Conservation (phyloP, 169 alveolate genomes). For the Theileria annulata region DNA sequence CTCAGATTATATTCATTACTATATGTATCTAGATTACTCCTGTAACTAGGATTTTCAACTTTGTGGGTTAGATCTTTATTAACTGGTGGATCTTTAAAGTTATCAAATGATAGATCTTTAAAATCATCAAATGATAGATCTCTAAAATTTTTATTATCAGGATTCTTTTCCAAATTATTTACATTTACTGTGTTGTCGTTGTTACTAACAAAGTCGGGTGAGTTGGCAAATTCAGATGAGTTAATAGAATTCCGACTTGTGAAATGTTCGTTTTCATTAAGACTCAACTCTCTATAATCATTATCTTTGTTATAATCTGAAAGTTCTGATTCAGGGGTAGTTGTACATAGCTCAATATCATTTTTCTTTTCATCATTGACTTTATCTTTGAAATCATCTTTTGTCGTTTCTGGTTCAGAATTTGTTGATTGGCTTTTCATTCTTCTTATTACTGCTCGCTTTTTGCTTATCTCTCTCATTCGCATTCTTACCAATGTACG, state of each 20-base stretch:
- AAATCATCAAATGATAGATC: not conserved
- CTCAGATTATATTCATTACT: not conserved
- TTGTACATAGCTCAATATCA: not conserved
- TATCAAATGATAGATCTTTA: not conserved
- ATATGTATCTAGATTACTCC: not conserved
- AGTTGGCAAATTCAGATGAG: not conserved
- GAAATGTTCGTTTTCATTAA: not conserved
- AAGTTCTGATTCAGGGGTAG: not conserved
- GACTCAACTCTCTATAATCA: not conserved
- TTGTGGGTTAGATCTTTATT: not conserved
- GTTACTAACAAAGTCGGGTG: not conserved
- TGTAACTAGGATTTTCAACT: not conserved
- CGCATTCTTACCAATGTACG: not conserved
- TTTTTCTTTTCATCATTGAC: not conserved
- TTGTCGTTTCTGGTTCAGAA: not conserved
- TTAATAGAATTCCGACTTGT: not conserved
- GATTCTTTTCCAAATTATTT: not conserved
- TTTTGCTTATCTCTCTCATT: constrained; percentile 5
- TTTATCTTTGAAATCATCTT: not conserved
- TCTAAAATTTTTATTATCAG: not conserved
- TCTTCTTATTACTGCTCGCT: not conserved
- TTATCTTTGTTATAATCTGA: constrained; percentile 1
- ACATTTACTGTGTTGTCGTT: not conserved
- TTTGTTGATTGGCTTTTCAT: not conserved
- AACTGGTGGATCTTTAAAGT: not conserved